Conservation (phyloP, 805 yeast genomes). For the Teunomyces aglyptinius region DNA sequence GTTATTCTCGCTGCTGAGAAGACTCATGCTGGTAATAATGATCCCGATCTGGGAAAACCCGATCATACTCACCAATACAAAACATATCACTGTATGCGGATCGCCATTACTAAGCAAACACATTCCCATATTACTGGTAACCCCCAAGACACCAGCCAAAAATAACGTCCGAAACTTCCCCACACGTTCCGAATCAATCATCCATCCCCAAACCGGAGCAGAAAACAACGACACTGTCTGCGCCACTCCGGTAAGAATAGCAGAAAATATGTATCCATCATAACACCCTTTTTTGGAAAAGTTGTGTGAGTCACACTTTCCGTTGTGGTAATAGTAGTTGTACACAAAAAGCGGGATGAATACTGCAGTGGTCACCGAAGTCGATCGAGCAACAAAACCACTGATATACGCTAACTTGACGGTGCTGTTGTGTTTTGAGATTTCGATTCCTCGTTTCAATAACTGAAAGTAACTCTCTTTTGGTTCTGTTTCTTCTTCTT, state of each 20-base stretch:
- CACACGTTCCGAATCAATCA: constrained; percentile 43
- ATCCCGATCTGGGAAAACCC: constrained; percentile 65
- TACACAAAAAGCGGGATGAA: constrained; percentile 66
- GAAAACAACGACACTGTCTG: constrained; percentile 55
- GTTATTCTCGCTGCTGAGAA: constrained; percentile 39
- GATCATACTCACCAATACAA: constrained; percentile 41
- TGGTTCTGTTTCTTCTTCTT: neutral
- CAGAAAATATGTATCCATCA: constrained; percentile 64
- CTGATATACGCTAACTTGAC: constrained; percentile 52
- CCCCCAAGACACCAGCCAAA: constrained; percentile 42
- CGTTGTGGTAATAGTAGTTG: constrained; percentile 50
- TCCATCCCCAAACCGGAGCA: constrained; percentile 63
- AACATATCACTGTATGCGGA: constrained; percentile 35
- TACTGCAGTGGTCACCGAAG: constrained; percentile 55
- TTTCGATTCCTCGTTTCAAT: constrained; percentile 10
- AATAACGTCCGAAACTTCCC: constrained; percentile 31
- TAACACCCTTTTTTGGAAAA: constrained; percentile 43
- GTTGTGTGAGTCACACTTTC: constrained; percentile 38
- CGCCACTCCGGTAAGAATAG: constrained; percentile 67
- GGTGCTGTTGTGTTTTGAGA: constrained; percentile 7
- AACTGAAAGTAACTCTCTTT: neutral
- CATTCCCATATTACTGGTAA: constrained; percentile 38
- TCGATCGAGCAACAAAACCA: constrained; percentile 60
- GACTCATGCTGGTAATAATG: constrained; percentile 62
- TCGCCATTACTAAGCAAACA: constrained; percentile 25